These are phyloP conservation scores for Candida glaebosa DNA, from an alignment of 805 yeast species.

Conservation along the genomic window DNA sequence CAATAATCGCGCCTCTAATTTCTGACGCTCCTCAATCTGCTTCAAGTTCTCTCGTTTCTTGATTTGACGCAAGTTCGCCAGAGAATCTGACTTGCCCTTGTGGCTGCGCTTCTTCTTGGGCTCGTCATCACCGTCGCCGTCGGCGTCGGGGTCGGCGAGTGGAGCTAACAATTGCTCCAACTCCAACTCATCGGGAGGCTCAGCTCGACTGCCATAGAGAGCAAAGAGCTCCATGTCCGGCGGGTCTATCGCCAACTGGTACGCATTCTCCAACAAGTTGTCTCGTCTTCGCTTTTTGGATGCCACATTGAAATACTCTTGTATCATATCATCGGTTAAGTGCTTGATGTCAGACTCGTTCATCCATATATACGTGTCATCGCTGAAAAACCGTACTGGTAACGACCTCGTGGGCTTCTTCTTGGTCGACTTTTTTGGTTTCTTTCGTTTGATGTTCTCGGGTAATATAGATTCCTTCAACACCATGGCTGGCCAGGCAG, in stretches of 20 bases:
- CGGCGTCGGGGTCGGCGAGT: slow-evolving; percentile 20
- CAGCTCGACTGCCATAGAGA: slow-evolving; percentile 38
- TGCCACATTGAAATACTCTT: slow-evolving; percentile 25
- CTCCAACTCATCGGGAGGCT: slow-evolving; percentile 47
- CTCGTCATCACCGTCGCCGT: slow-evolving; percentile 10
- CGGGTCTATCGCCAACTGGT: slow-evolving; percentile 47
- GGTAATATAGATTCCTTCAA: slow-evolving; percentile 62
- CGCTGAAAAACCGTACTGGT: slow-evolving; percentile 69
- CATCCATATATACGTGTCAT: slow-evolving; percentile 72
- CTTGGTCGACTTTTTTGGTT: slow-evolving; percentile 43
- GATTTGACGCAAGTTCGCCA: slow-evolving; percentile 6
- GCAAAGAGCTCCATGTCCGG: slow-evolving; percentile 41
- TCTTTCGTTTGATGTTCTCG: slow-evolving; percentile 44
- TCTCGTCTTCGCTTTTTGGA: slow-evolving; percentile 35
- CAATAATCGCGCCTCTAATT: slow-evolving; percentile 13
- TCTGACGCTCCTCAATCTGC: slow-evolving; percentile 10
- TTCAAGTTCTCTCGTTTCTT: slow-evolving; percentile 8
- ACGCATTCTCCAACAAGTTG: slow-evolving; percentile 47
- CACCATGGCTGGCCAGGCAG: slow-evolving; percentile 90
- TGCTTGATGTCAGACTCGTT: slow-evolving; percentile 47
- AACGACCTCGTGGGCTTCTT: slow-evolving; percentile 16
- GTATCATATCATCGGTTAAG: slow-evolving; percentile 41
- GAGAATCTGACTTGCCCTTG: slow-evolving; percentile 7
- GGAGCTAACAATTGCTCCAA: slow-evolving; percentile 38
- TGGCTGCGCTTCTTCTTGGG: slow-evolving; percentile 6